Percentiles rank a stretch among this genome's conserved stretches.
phyloP scores from a whole-genome alignment of 1,284 basidiomycete genomes.

The Singerocomus inundabilis region DNA sequence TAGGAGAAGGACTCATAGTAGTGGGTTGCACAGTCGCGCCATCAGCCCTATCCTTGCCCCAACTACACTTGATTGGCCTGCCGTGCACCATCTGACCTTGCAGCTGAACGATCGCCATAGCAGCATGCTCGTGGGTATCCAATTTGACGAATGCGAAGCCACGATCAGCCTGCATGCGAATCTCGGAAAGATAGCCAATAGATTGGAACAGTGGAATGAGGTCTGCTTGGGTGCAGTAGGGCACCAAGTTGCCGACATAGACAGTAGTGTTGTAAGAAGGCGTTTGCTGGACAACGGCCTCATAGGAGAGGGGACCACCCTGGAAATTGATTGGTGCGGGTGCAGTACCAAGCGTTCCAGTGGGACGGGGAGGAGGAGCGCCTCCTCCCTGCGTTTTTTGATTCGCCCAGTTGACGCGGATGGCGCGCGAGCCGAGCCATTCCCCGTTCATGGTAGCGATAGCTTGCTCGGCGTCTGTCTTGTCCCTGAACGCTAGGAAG shows the following conservation, averaged over 20 bases:
- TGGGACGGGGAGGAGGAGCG: slow-evolving; percentile 45
- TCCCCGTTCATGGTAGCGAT: slow-evolving; percentile 99
- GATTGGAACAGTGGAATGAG: slow-evolving; percentile 95
- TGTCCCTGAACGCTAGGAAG: slow-evolving; percentile 93
- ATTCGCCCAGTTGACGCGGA: slow-evolving; percentile 99
- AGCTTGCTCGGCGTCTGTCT: slow-evolving; percentile 96
- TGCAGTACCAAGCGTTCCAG: slow-evolving; percentile 52
- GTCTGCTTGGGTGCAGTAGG: slow-evolving; percentile 93
- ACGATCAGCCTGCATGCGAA: slow-evolving; percentile 97
- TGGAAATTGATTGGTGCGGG: slow-evolving; percentile 85
- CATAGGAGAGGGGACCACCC: slow-evolving; percentile 84
- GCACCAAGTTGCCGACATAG: slow-evolving; percentile 97
- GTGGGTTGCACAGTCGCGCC: slow-evolving; percentile 55
- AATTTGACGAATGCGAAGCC: slow-evolving; percentile 99
- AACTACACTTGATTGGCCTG: slow-evolving; percentile 93
- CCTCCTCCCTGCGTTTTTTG: slow-evolving; percentile 85
- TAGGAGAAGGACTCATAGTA: slow-evolving; percentile 63
- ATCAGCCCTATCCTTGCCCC: slow-evolving; percentile 93
- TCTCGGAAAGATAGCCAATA: slow-evolving; percentile 96
- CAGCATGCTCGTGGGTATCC: slow-evolving; percentile 96
- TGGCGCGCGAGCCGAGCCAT: slow-evolving; percentile 96
- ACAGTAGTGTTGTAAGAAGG: slow-evolving; percentile 93
- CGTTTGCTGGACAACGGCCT: slow-evolving; percentile 85
- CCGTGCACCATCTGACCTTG: slow-evolving; percentile 96
- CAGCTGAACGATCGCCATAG: slow-evolving; percentile 93